Evolutionary conservation across 2,329 filamentous ascomycete species (phyloP).

Genomic region (Sarocladium oryzae): DNA sequence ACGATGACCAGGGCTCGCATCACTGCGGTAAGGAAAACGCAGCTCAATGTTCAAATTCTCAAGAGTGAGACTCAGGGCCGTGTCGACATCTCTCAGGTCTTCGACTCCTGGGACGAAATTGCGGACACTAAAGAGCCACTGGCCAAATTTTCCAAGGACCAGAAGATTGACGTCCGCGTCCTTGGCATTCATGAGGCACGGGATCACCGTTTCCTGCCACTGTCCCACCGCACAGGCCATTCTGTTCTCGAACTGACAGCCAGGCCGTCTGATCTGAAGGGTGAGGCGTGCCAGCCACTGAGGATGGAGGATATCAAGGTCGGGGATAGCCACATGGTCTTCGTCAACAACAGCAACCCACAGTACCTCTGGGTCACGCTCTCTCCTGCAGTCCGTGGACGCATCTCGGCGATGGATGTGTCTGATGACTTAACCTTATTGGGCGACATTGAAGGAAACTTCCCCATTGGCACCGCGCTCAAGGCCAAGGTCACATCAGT

Average conservation of each 20-base stretch:
- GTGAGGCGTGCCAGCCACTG: conserved; percentile 41
- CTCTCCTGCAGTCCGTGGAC: conserved; percentile 79
- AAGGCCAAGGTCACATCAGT: conserved; percentile 72
- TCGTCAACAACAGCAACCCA: conserved; percentile 81
- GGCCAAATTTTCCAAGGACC: conserved; percentile 61
- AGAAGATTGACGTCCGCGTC: conserved; percentile 48
- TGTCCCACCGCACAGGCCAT: conserved; percentile 77
- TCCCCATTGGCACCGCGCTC: conserved; percentile 84
- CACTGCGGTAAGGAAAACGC: conserved; percentile 80
- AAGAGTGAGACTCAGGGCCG: conserved; percentile 73
- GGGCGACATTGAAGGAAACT: conserved; percentile 68
- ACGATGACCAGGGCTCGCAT: conserved; percentile 70
- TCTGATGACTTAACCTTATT: conserved; percentile 80
- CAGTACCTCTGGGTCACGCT: conserved; percentile 86
- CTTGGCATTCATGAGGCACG: conserved; percentile 85
- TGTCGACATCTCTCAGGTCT: conserved; percentile 84
- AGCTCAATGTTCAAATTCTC: conserved; percentile 83
- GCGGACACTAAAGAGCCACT: conserved; percentile 74
- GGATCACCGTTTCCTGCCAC: conserved; percentile 85
- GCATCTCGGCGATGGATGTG: conserved; percentile 75
- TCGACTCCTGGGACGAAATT: conserved; percentile 84
- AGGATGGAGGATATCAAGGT: conserved; percentile 66
- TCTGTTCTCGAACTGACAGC: conserved; percentile 82
- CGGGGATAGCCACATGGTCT: conserved; percentile 70
- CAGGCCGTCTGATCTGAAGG: conserved; percentile 61